phyloP scores from a whole-genome alignment of 1,139 yeast genomes.

The Lodderomyces metapsilosis region DNA sequence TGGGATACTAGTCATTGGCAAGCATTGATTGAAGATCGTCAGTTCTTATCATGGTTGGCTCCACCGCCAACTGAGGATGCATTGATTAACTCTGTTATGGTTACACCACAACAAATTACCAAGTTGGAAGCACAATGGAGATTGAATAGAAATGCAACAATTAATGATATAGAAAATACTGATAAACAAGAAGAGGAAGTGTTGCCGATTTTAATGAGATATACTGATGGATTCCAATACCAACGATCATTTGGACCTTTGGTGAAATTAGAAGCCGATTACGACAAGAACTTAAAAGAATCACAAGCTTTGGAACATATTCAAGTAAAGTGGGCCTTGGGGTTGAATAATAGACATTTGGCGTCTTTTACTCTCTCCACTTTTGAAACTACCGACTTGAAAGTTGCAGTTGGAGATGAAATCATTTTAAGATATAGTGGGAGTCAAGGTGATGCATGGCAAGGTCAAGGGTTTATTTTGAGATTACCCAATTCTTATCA shows the following conservation, averaged over 20 bases:
- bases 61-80: slow-evolving; percentile 66
- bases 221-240: slow-evolving; percentile 81
- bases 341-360: slow-evolving; percentile 61
- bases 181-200: slow-evolving; percentile 56
- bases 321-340: slow-evolving; percentile 71
- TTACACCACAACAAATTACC: slow-evolving; percentile 65
- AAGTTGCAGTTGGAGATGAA: slow-evolving; percentile 87
- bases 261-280: slow-evolving; percentile 77
- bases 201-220: slow-evolving; percentile 72
- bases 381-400: slow-evolving; percentile 62
- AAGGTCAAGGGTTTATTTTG: slow-evolving; percentile 68
- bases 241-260: slow-evolving; percentile 85
- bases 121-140: slow-evolving; percentile 84
- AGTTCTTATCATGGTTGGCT: slow-evolving; percentile 81
- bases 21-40: slow-evolving; percentile 76
- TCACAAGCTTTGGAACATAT: slow-evolving; percentile 77
- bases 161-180: slow-evolving; percentile 53
- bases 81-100: slow-evolving; percentile 48
- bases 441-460: slow-evolving; percentile 57
- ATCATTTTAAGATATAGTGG: slow-evolving; percentile 64
- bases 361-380: slow-evolving; percentile 72
- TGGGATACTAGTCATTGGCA: slow-evolving; percentile 95
- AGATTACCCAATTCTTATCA: slow-evolving; percentile 66
- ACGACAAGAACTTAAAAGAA: slow-evolving; percentile 72
- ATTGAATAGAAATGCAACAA: slow-evolving; percentile 63